These are phyloP conservation scores for Strobilomyces dryophilus DNA, from an alignment of 768 basidiomycete genomes.

Conservation along the genomic window DNA sequence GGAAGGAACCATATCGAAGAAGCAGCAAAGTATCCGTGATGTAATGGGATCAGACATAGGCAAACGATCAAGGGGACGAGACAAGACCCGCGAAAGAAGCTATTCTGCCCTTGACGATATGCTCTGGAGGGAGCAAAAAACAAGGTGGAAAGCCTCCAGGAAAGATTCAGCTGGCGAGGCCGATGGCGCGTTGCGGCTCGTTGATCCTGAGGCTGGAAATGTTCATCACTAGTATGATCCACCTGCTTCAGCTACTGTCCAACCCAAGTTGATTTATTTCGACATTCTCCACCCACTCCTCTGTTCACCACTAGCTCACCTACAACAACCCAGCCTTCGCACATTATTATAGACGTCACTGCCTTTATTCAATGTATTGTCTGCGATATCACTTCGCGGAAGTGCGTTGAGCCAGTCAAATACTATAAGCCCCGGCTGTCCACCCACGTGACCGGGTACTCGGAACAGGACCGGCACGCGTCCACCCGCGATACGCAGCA, in stretches of 20 bases:
- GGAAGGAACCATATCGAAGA: slow-evolving; percentile 25
- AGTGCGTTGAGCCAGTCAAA: background rate
- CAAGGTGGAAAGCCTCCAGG: slow-evolving; percentile 26
- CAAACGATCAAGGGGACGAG: slow-evolving; percentile 37
- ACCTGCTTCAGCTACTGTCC: background rate
- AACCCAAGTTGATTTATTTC: background rate
- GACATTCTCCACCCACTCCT: background rate
- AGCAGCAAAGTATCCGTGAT: slow-evolving; percentile 24
- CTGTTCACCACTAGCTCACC: background rate
- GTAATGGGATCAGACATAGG: slow-evolving; percentile 54
- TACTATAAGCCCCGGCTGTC: too few species aligned
- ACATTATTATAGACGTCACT: background rate
- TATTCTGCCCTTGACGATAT: slow-evolving; percentile 30
- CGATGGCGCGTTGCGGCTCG: slow-evolving; percentile 2
- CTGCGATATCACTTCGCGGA: background rate
- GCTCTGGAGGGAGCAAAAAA: slow-evolving; percentile 37
- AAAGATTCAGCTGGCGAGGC: slow-evolving; percentile 8
- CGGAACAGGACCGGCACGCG: too few species aligned
- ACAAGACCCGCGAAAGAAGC: slow-evolving; percentile 20
- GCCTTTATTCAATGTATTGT: slow-evolving; percentile 2
- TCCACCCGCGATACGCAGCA: too few species aligned
- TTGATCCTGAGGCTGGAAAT: slow-evolving; percentile 8
- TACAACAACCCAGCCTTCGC: background rate
- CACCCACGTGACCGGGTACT: too few species aligned
- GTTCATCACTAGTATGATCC: slow-evolving; percentile 7